Conservation (phyloP, 169 alveolate species). For the Cryptosporidium meleagridis region DNA sequence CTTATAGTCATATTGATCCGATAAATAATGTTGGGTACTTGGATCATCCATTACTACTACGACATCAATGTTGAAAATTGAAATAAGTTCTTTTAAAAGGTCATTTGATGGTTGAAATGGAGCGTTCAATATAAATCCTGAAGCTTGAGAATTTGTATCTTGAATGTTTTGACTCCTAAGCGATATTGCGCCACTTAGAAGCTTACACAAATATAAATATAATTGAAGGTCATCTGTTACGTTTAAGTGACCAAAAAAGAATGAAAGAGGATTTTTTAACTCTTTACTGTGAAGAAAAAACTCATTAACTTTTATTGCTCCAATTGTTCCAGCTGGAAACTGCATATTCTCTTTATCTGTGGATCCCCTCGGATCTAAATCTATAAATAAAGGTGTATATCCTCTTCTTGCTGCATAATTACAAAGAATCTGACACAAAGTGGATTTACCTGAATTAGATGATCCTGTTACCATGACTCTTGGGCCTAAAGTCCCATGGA, state of each 20-base stretch:
- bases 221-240: conserved; percentile 83
- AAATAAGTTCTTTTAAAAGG: conserved; percentile 81
- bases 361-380: conserved; percentile 87
- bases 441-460: conserved; percentile 88
- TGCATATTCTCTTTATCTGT: conserved; percentile 83
- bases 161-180: conserved; percentile 46
- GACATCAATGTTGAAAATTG: conserved; percentile 83
- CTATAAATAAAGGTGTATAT: conserved; percentile 86
- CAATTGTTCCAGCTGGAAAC: conserved; percentile 83
- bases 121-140: conserved; percentile 88
- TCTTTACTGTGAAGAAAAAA: conserved; percentile 60
- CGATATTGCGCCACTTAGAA: conserved; percentile 52
- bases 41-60: conserved; percentile 86
- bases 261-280: conserved; percentile 82
- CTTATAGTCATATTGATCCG: conserved; percentile 51
- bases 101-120: conserved; percentile 86
- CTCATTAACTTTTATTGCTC: conserved; percentile 73
- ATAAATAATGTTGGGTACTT: conserved; percentile 64
- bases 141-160: conserved; percentile 47
- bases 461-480: conserved; percentile 88
- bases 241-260: conserved; percentile 84
- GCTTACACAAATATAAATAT: conserved; percentile 68
- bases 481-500: conserved; percentile 86
- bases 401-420: conserved; percentile 88
- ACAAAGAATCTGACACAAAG: conserved; percentile 83